Evolutionary conservation across 23 red algal species (phyloP).

Genomic region (Pyropia haitanensis): DNA sequence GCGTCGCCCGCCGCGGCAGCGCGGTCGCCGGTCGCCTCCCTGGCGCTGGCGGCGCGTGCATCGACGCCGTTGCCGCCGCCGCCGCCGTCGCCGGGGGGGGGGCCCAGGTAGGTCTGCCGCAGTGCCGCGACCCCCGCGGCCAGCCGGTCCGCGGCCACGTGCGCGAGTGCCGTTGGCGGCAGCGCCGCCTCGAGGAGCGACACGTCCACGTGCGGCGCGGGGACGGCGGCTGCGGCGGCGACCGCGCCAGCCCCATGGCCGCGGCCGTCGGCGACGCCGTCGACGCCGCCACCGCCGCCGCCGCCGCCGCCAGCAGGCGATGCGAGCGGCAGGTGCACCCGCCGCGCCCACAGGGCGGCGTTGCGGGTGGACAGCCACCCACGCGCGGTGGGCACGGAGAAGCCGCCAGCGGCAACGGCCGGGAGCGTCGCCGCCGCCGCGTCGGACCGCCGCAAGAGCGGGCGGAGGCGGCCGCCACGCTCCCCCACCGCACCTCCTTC

Average conservation of each 20-base stretch:
- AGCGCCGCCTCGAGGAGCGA: slow-evolving; percentile 23
- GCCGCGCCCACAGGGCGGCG: slow-evolving; percentile 33
- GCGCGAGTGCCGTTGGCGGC: slow-evolving; percentile 2
- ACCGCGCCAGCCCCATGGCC: not conserved
- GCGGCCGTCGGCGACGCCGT: no score
- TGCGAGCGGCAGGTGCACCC: slow-evolving; percentile 1
- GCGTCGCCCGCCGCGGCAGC: not conserved
- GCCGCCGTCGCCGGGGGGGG: not conserved
- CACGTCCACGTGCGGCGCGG: slow-evolving; percentile 45
- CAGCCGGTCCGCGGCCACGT: slow-evolving; percentile 20
- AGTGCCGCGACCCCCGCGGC: slow-evolving; percentile 39
- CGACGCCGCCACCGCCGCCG: no score
- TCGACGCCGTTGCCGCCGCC: not conserved
- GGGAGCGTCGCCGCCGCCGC: slow-evolving; percentile 35
- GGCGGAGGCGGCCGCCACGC: slow-evolving; percentile 18
- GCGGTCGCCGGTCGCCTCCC: not conserved
- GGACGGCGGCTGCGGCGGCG: not conserved
- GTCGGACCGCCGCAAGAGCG: slow-evolving; percentile 35
- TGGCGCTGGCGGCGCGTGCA: not conserved
- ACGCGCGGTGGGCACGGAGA: slow-evolving; percentile 30
- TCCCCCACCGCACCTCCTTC: not conserved
- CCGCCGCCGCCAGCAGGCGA: not conserved
- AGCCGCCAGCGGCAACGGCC: slow-evolving; percentile 17
- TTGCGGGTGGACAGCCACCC: slow-evolving; percentile 46
- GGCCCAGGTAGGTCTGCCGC: slow-evolving; percentile 8